Base-by-base conservation (phyloP, 768 basidiomycete genomes). In the Leccinellum albellum region DNA sequence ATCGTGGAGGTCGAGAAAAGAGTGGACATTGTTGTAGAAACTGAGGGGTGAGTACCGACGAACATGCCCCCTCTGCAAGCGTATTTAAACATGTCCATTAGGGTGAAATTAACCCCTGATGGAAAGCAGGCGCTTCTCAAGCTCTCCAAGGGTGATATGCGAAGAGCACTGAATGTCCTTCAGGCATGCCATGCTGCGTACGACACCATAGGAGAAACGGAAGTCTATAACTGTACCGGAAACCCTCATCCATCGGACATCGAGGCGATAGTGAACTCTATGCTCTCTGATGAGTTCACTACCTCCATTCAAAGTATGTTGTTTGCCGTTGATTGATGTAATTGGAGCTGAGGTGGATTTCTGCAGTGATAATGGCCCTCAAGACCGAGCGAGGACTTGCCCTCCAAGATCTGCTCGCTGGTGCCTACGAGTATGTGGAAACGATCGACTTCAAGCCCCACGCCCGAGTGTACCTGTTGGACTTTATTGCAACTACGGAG, bases 151-250 rank as follows among this genome's bases (percentile, higher is more conserved):
- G 97, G 97, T 31, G 97, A 99, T 72, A 99, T 99, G 97, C 85
- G 97, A 58, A 79, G 97, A 58, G 97, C 95, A 2, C 78, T 99
- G 17, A 98, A 97, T 68, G 89, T 99, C 28, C 78, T 99, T 20
- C 97, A 99, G 75, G 97, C 97, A 0, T 99, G 97, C 67, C 94
- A 98, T 70, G 95, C 97, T 15, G 97, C 96, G 4, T 99, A 98
- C 69, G 92, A 95, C 44, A 71, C 82, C 10, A 85, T 87, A 31
- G 89, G 91, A 55, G 95, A 98, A 74, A 84, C 85, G 0, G 94
- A 97, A 61, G 85, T 99, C 23, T 99, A 98, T 72, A 92, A 89
- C 62, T 98, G 96, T 71, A 98, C 97, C 0, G 97, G 97, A 40
- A 95, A 87, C 63, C 97, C 97, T 20, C 94, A 98, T 70, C 97